Base-by-base conservation (phyloP, 768 basidiomycete species). In the Pulveroboletus ravenelii region DNA sequence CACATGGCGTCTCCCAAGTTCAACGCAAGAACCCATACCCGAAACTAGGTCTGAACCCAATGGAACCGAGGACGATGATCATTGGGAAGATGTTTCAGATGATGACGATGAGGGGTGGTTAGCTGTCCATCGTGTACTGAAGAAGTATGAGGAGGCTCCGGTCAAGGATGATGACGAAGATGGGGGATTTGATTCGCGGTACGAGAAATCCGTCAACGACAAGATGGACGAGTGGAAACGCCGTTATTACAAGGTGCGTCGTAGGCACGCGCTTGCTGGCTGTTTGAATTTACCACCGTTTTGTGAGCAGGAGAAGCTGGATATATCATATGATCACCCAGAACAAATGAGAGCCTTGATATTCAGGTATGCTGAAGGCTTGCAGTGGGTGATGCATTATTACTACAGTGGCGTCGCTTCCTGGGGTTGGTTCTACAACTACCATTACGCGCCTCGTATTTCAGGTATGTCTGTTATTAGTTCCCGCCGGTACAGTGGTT, bases 381-480 rank as follows among this genome's bases (percentile, higher is more conserved):
- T 99, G 54, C 96, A 99, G 63, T 98, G 95, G 96, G 93, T 98
- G 30, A 89, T 99, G 87, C 89, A 93, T 64, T 99, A 99, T 68
- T 99, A 99, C 67, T 98, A 97, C 67, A 82, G 88, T 54, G 96
- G 96, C 6, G 93, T 98, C 15, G 89, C 93, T 6, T 94, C 92
- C 14, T 99, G 96, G 96, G 81, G 90, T 18, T 98, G 96, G 96
- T 99, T 95, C 74, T 98, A 98, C 71, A 75, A 94, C 67, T 98
- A 97, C 66, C 95, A 99, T 65, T 99, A 94, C 66, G 89, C 96
- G 0, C 96, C 96, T 18, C 83, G 93, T 27, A 97, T 98, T 48
- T 92, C 93, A 17, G 95, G 95, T 94, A 60, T 47, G 77, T 63
- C 14, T 6, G 14, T 17, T 34, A 31, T 39, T 9, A 32, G 31